Evolutionary conservation across 1,284 basidiomycete genomes (phyloP), one percentile per base, ranked within the genome.

Genomic region (Pseudomicrostroma phylloplanum): DNA sequence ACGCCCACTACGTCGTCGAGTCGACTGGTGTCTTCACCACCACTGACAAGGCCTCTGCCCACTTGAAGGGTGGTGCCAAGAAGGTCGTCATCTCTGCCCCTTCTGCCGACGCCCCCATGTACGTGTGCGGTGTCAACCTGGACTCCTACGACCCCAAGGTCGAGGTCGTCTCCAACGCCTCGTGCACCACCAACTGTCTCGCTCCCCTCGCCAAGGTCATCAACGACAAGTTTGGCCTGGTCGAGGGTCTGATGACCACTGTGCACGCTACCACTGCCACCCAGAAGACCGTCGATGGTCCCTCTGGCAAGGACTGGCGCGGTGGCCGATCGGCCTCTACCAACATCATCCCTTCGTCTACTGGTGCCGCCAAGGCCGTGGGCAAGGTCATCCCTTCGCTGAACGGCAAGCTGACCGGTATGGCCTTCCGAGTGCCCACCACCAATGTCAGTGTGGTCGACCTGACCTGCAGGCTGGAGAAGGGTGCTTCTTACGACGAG

Each of bases 1-100:
- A 89, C 74, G 96, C 93, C 71, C 85, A 91, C 55, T 98, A 98
- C 85, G 84, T 98, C 68, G 87, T 99, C 80, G 94, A 99, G 84
- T 92, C 96, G 59, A 98, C 94, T 76, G 94, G 96, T 89, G 94
- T 98, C 81, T 98, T 98, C 87, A 98, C 94, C 82, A 96, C 94
- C 79, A 87, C 70, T 56, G 84, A 84, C 66, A 93, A 91, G 85
- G 94, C 96, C 65, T 85, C 85, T 61, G 88, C 87, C 73, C 94
- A 99, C 85, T 85, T 99, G 83, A 93, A 96, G 84, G 94, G 96
- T 80, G 96, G 96, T 81, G 94, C 96, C 81, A 97, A 98, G 88
- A 98, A 97, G 86, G 94, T 99, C 80, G 86, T 99, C 84, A 98
- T 99, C 86, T 96, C 94, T 72, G 96, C 94, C 62, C 94, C 94